Conservation (phyloP, 2,329 filamentous ascomycete genomes). For the Aspergillus quadricinctus region DNA sequence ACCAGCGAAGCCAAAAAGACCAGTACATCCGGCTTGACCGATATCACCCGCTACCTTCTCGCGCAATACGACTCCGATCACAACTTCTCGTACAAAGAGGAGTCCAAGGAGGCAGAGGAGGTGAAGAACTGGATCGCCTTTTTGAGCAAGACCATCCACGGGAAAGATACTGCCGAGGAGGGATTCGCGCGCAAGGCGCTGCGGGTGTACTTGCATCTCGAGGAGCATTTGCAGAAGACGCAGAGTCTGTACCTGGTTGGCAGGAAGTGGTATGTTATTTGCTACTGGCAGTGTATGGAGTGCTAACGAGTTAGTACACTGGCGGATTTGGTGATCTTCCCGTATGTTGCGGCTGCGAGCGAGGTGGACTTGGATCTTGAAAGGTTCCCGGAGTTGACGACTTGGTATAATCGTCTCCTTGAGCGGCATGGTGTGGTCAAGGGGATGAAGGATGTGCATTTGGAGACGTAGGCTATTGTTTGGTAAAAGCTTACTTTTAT, state of each 20-base stretch:
- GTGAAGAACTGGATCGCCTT: conserved; percentile 1
- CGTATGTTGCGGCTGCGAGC: conserved; percentile 7
- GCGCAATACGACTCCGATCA: conserved; percentile 1
- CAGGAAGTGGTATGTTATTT: conserved; percentile 7
- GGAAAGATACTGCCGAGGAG: not conserved
- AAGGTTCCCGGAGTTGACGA: conserved; percentile 10
- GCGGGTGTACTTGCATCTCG: conserved; percentile 8
- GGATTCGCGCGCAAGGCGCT: conserved; percentile 3
- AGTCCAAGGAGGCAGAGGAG: conserved; percentile 1
- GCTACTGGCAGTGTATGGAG: too few relatives aligned
- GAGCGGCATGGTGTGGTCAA: not conserved
- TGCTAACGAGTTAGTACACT: conserved; percentile 5
- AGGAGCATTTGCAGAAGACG: conserved; percentile 6
- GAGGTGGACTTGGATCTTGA: conserved; percentile 7
- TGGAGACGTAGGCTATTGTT: not conserved
- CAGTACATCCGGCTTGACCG: not conserved
- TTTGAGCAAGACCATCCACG: not conserved
- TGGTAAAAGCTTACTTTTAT: not conserved
- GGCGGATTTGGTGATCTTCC: conserved; percentile 7
- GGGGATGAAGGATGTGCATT: conserved; percentile 4
- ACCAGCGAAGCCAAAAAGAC: not conserved
- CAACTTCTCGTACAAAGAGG: conserved; percentile 1
- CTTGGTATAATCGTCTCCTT: conserved; percentile 10
- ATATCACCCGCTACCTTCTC: conserved; percentile 3
- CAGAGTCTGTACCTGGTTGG: conserved; percentile 5